Base-by-base conservation (phyloP, 805 yeast species). In the Yarrowia sp. region DNA sequence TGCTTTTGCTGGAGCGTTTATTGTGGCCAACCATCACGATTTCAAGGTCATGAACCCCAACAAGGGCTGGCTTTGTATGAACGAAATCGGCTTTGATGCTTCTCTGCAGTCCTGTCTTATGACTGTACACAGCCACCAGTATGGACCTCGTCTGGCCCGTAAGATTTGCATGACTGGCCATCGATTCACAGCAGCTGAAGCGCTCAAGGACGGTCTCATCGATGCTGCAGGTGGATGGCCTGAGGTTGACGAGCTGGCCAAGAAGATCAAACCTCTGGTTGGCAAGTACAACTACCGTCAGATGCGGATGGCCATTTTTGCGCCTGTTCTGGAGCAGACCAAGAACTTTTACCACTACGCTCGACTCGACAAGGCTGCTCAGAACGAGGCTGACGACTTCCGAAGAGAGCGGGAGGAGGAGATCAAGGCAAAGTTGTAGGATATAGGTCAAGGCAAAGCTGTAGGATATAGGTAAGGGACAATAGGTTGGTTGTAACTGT, bases 1-100 rank as follows among this genome's bases (percentile, higher is more conserved):
- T 65, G 77, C 76, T 8, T 77, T 77, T 69, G 80, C 80, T 0
- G 80, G 78, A 1, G 80, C 78, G 7, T 76, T 77, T 65, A 72
- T 76, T 72, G 61, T 75, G 36, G 76, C 77, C 6, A 71, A 71
- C 59, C 71, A 75, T 68, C 77, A 75, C 64, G 80, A 77, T 67
- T 77, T 72, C 69, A 58, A 75, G 16, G 72, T 77, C 46, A 77
- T 77, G 80, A 77, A 77, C 65, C 77, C 78, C 14, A 64, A 66
- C 4, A 70, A 67, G 65, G 79, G 80, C 38, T 77, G 66, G 66
- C 64, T 76, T 48, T 77, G 80, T 70, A 71, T 77, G 74, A 77
- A 77, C 68, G 80, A 77, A 68, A 59, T 77, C 17, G 70, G 69
- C 62, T 77, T 77, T 64, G 79, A 78, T 21, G 76, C 80, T 2